Evolutionary conservation across 768 basidiomycete genomes (phyloP).

Genomic region (Mycena vulgaris): DNA sequence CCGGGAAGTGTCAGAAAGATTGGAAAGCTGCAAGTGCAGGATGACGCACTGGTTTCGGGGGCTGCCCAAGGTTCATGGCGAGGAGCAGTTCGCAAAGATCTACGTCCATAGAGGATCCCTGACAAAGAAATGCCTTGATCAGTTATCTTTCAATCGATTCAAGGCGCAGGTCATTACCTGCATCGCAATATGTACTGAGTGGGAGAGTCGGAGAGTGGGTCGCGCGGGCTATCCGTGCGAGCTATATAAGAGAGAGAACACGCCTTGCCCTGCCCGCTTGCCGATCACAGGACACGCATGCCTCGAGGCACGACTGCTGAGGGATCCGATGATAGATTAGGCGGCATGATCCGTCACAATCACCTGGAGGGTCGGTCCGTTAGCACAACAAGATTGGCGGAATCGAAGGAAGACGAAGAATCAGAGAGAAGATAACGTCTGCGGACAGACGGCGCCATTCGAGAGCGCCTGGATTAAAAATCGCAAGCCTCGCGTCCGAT

Average conservation of each 20-base stretch:
- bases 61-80: constrained; percentile 62
- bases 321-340: constrained; percentile 30
- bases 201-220: background rate
- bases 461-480: constrained; percentile 28
- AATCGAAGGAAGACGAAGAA: constrained; percentile 10
- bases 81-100: constrained; percentile 70
- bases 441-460: constrained; percentile 36
- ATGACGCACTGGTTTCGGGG: constrained; percentile 53
- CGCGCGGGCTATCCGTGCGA: background rate
- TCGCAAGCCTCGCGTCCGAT: constrained; percentile 34
- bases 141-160: background rate
- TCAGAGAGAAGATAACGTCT: constrained; percentile 43
- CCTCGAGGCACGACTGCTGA: constrained; percentile 34
- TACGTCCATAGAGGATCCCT: constrained; percentile 49
- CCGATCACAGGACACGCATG: constrained; percentile 35
- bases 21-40: background rate
- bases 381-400: constrained; percentile 15
- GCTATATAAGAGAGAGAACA: constrained; percentile 26
- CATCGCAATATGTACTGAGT: constrained; percentile 1
- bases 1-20: constrained; percentile 49
- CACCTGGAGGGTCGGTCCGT: constrained; percentile 12
- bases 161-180: background rate
- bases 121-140: constrained; percentile 4
- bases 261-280: constrained; percentile 29
- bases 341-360: constrained; percentile 32